Base-by-base conservation (phyloP, 176 grass and related monocot genomes). In the Avena sativa region DNA sequence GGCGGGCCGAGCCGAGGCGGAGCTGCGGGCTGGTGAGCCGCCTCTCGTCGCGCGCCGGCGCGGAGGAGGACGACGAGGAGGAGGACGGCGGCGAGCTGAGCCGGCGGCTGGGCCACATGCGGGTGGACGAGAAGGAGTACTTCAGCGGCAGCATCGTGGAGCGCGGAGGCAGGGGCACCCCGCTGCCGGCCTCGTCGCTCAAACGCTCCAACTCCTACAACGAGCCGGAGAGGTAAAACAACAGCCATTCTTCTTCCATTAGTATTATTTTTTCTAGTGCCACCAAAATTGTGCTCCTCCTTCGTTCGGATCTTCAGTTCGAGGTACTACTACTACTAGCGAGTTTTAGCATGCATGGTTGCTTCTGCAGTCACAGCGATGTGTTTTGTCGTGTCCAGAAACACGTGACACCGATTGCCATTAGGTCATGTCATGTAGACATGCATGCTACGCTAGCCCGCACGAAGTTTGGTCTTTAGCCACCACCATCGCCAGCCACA, bases 141-240 rank as follows among this genome's bases (percentile, higher is more conserved):
- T 99, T 94, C 76, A 99, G 97, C 70, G 97, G 97, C 77, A 99
- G 97, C 86, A 99, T 97, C 68, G 92, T 99, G 43, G 97, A 97
- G 47, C 81, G 84, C 71, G 84, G 66, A 5, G 84, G 89, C 71
- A 21, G 76, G 57, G 86, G 69, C 69, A 88, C 84, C 1, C 88
- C 88, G 25, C 89, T 88, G 17, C 76, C 86, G 1, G 80, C 92
- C 15, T 76, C 94, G 2, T 81, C 89, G 60, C 91, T 93, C 34
- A 94, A 99, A 66, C 93, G 93, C 57, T 97, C 97, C 34, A 96
- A 92, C 87, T 99, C 97, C 1, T 99, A 97, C 72, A 94, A 94
- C 20, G 94, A 97, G 60, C 40, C 8, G 6, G 91, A 97, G 81
- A 99, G 97, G 97, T 99, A 91, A 68, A 8, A 11, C 21, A 8